Conservation (phyloP, 2,329 filamentous ascomycete genomes). For the Ophiosphaerella herpotricha region DNA sequence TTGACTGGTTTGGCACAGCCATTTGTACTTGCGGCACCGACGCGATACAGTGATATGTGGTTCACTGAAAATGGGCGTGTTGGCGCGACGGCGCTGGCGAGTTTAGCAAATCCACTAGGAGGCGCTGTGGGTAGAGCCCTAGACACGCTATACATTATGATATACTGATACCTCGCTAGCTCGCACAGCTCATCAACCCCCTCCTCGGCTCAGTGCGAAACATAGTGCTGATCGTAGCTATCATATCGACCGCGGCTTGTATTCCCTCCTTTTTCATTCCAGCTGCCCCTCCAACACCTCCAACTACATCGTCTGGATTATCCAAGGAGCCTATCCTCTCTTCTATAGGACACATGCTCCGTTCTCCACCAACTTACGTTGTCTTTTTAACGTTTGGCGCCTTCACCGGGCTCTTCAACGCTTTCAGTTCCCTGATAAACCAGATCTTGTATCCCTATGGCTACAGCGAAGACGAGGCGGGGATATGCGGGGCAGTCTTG, state of each 20-base stretch:
- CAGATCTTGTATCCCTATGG: conserved; percentile 88
- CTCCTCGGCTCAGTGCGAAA: conserved; percentile 75
- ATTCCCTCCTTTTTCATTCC: conserved; percentile 85
- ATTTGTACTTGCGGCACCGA: conserved; percentile 87
- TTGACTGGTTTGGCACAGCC: conserved; percentile 88
- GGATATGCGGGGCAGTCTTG: conserved; percentile 85
- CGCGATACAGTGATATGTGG: conserved; percentile 92
- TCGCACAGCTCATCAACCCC: conserved; percentile 82
- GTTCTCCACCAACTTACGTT: conserved; percentile 76
- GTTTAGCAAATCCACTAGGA: conserved; percentile 86
- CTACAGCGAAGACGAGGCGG: conserved; percentile 81
- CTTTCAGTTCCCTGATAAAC: conserved; percentile 82
- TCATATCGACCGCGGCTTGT: conserved; percentile 74
- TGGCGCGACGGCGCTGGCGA: conserved; percentile 82
- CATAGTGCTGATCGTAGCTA: conserved; percentile 82
- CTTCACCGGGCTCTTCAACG: conserved; percentile 94
- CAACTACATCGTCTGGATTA: conserved; percentile 68
- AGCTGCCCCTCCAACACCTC: conserved; percentile 74
- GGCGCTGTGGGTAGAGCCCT: conserved; percentile 64
- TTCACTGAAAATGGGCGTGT: conserved; percentile 85
- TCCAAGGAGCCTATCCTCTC: conserved; percentile 57
- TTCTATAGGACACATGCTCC: conserved; percentile 54
- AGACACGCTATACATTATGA: conserved; percentile 8
- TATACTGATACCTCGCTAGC: conserved; percentile 24
- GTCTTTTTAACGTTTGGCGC: conserved; percentile 78